These are phyloP conservation scores for Rutstroemia sp. DNA, from an alignment of 2,329 filamentous ascomycete genomes.

Conservation along the genomic window DNA sequence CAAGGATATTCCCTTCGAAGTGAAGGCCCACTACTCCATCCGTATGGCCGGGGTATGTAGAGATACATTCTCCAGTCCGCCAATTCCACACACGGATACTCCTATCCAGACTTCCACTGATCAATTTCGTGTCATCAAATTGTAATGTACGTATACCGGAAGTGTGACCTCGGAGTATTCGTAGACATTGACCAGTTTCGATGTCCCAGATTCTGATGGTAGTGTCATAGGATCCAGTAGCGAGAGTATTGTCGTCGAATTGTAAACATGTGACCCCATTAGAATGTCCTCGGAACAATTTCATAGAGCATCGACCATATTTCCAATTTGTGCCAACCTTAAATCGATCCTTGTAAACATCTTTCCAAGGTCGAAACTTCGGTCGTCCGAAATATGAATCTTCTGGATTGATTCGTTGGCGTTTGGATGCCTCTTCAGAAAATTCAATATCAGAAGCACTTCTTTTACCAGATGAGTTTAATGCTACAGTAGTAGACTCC, in stretches of 20 bases:
- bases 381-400: constrained; percentile 32
- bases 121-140: constrained; percentile 86
- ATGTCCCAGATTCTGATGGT: constrained; percentile 97
- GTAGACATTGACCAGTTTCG: constrained; percentile 75
- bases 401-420: constrained; percentile 18
- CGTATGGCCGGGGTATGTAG: constrained; percentile 70
- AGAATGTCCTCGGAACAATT: constrained; percentile 75
- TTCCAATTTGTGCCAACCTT: constrained; percentile 98
- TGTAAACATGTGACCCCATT: constrained; percentile 69
- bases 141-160: constrained; percentile 82
- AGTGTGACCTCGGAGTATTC: constrained; percentile 78
- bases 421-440: constrained; percentile 18
- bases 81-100: constrained; percentile 96
- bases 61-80: constrained; percentile 81
- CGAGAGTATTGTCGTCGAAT: constrained; percentile 82
- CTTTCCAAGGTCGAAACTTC: constrained; percentile 77
- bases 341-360: constrained; percentile 91
- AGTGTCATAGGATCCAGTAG: constrained; percentile 89
- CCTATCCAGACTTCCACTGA: constrained; percentile 81
- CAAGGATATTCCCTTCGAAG: constrained; percentile 77
- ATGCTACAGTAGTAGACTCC: constrained; percentile 5
- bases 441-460: constrained; percentile 15
- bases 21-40: constrained; percentile 82
- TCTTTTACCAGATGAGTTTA: constrained; percentile 22
- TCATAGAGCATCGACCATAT: constrained; percentile 79